Evolutionary conservation across 192 early-diverging fungal species (phyloP), one percentile per base, ranked within the genome.

Genomic region (Diversispora epigaea): DNA sequence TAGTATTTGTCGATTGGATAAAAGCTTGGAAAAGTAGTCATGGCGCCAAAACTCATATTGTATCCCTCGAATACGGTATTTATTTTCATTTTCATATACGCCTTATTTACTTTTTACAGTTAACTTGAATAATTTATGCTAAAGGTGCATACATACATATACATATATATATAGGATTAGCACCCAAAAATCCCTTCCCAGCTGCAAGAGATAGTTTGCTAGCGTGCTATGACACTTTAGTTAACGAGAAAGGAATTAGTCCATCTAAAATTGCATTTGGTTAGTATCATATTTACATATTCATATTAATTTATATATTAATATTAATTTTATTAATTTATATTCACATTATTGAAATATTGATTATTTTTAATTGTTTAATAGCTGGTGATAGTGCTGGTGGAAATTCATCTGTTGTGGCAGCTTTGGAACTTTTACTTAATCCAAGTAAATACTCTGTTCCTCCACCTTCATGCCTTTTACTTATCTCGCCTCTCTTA

Each of bases 341-440:
- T 15, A 21, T 52, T 11, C 19, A 21, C 1, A 52, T 21, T 68
- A 6, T 8, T 65, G 46, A 32, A 44, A 19, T 41, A 21, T 39
- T 19, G 0, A 32, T 15, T 40, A 22, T 49, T 44, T 25, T 22
- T 46, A 46, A 6, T 49, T 46, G 21, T 7, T 67, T 65, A 44
- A 50, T 75, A 52, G 73, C 45, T 45, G 73, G 73, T 65, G 73
- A 75, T 52, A 75, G 73, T 49, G 62, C 61, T 4, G 73, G 73
- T 32, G 73, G 46, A 65, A 75, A 75, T 55, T 25, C 65, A 4
- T 44, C 49, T 43, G 0, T 32, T 40, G 9, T 41, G 19, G 15
- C 46, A 6, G 32, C 73, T 6, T 32, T 75, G 32, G n/a, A 66
- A 11, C 25, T 75, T 41, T 6, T 75, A 1, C 21, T 50, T 4